Evolutionary conservation across 176 grass and related monocot species (phyloP).

Genomic region (Cenchrus purpureus): DNA sequence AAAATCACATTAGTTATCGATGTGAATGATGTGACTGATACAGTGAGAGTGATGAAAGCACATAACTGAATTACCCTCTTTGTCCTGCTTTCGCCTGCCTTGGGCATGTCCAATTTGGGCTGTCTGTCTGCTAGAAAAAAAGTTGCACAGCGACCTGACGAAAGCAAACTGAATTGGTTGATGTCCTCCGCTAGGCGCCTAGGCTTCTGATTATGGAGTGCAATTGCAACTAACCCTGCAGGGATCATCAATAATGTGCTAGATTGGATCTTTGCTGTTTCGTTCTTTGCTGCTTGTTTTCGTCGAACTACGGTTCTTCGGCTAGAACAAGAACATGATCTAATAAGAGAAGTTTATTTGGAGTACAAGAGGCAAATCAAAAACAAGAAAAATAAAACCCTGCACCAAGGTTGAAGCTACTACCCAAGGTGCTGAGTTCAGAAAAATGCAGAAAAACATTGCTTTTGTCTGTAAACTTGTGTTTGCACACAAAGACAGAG

Average conservation of each 20-base stretch:
- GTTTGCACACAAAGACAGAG: not conserved
- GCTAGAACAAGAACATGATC: not conserved
- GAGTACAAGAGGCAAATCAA: not conserved
- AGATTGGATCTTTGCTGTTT: not conserved
- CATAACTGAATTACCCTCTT: not conserved
- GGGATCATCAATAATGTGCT: not conserved
- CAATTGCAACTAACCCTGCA: not conserved
- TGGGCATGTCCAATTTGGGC: not conserved
- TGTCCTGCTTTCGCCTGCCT: not conserved
- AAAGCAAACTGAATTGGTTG: not conserved
- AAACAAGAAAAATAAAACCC: not conserved
- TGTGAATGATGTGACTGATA: not conserved
- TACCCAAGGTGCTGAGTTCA: not conserved
- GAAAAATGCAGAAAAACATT: not conserved
- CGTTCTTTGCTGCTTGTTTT: not conserved
- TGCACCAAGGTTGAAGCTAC: not conserved
- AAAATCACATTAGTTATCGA: not conserved
- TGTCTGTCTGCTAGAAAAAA: not conserved
- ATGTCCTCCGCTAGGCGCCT: too few relatives aligned
- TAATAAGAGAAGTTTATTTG: not conserved
- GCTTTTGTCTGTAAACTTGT: not conserved
- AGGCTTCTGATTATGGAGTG: not conserved
- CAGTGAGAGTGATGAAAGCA: constrained; percentile 1
- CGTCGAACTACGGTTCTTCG: not conserved
- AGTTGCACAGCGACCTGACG: not conserved